Evolutionary conservation across 2,329 filamentous ascomycete genomes (phyloP).

Genomic region (Colletotrichum lindemuthianum): DNA sequence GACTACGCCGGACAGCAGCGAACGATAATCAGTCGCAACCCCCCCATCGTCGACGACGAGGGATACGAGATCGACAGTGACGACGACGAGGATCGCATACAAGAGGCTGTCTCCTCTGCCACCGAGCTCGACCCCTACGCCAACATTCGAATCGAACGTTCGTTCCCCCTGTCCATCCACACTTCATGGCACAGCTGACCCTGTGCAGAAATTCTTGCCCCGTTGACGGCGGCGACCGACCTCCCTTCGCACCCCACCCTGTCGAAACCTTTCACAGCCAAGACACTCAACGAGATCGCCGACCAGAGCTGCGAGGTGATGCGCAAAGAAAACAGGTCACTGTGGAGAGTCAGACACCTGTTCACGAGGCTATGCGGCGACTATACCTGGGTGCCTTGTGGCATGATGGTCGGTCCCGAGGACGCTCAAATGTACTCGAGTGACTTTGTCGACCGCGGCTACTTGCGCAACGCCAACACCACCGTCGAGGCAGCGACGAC

Average conservation of each 20-base stretch:
- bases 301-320: conserved; percentile 75
- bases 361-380: conserved; percentile 80
- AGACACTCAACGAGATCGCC: conserved; percentile 76
- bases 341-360: conserved; percentile 80
- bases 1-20: conserved; percentile 79
- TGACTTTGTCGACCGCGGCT: conserved; percentile 52
- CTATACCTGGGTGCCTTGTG: conserved; percentile 72
- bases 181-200: conserved; percentile 41
- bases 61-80: conserved; percentile 81
- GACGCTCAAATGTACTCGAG: conserved; percentile 66
- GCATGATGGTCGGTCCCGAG: conserved; percentile 64
- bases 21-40: conserved; percentile 79
- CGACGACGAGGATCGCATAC: conserved; percentile 71
- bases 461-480: conserved; percentile 38
- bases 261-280: conserved; percentile 78
- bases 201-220: conserved; percentile 74
- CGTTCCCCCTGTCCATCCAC: conserved; percentile 42
- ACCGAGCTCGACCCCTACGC: conserved; percentile 80
- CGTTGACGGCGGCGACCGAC: conserved; percentile 79
- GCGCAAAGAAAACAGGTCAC: conserved; percentile 76
- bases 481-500: conserved; percentile 16
- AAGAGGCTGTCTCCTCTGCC: conserved; percentile 69
- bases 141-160: conserved; percentile 76
- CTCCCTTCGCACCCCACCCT: conserved; percentile 79
- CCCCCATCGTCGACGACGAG: conserved; percentile 78